These are phyloP conservation scores for Thalassiosira mediterranea DNA, from an alignment of 352 stramenopile genomes.

Conservation along the genomic window DNA sequence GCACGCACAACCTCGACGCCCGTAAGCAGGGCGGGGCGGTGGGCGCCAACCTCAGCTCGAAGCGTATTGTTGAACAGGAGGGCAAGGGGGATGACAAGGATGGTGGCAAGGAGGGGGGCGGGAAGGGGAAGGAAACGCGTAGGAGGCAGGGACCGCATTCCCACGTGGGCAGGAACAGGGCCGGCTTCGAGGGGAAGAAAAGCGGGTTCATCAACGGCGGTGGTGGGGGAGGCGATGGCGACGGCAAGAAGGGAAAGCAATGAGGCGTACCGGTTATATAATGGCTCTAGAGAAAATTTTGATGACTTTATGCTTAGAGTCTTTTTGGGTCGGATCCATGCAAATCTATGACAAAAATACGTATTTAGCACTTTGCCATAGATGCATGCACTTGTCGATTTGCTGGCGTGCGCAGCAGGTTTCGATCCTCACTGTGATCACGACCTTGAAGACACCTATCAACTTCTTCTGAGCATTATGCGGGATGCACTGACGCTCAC, in stretches of 20 bases:
- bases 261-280: too few relatives aligned
- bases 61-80: constrained; percentile 63
- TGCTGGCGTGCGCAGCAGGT: too few relatives aligned
- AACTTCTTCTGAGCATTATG: too few relatives aligned
- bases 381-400: too few relatives aligned
- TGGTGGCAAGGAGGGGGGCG: constrained; percentile 17
- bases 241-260: constrained; percentile 29
- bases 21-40: constrained; percentile 66
- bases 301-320: too few relatives aligned
- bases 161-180: constrained; percentile 43
- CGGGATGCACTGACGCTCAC: too few relatives aligned
- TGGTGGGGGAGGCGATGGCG: constrained; percentile 9
- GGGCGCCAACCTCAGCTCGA: constrained; percentile 78
- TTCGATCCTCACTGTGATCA: too few relatives aligned
- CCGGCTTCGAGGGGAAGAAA: constrained; percentile 82
- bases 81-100: constrained; percentile 24
- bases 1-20: constrained; percentile 77
- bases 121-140: constrained; percentile 42
- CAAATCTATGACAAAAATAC: too few relatives aligned
- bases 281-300: too few relatives aligned
- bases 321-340: too few relatives aligned
- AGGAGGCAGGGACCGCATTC: constrained; percentile 54
- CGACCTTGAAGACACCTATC: too few relatives aligned
- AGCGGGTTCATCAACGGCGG: constrained; percentile 77
- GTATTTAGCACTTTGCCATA: too few relatives aligned